Evolutionary conservation across 306 rosid species (phyloP).

Genomic region (Urtica urens): DNA sequence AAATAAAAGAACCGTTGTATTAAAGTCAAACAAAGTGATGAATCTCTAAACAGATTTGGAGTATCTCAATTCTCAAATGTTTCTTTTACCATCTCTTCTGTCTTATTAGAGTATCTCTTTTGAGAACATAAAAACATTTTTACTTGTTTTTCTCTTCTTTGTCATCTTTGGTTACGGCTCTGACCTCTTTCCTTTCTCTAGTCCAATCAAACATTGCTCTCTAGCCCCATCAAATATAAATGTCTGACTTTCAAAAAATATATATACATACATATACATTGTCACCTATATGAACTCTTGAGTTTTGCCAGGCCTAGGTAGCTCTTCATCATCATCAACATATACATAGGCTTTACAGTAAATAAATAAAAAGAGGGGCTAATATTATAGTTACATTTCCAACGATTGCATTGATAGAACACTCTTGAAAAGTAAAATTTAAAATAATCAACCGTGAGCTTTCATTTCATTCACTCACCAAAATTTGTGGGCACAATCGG

Average conservation of each 20-base stretch:
- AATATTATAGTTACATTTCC: no score
- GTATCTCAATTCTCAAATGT: background rate
- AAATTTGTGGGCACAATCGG: no score
- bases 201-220: constrained; percentile 6
- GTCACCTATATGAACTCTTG: no score
- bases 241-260: no score
- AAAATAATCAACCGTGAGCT: no score
- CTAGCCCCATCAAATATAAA: constrained; percentile 4
- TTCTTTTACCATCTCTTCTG: background rate
- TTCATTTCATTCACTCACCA: no score
- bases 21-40: background rate
- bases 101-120: background rate
- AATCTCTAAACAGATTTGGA: constrained; percentile 12
- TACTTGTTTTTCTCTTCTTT: background rate
- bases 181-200: constrained; percentile 7
- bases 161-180: constrained; percentile 6
- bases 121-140: background rate
- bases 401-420: no score
- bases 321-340: background rate
- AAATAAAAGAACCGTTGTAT: no score
- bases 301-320: background rate
- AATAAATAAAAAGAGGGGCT: no score
- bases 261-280: no score
- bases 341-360: no score
- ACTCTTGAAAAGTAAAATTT: no score